Base-by-base conservation (phyloP, 371 early-diverging fungal species). In the Choanephora cucurbitarum region DNA sequence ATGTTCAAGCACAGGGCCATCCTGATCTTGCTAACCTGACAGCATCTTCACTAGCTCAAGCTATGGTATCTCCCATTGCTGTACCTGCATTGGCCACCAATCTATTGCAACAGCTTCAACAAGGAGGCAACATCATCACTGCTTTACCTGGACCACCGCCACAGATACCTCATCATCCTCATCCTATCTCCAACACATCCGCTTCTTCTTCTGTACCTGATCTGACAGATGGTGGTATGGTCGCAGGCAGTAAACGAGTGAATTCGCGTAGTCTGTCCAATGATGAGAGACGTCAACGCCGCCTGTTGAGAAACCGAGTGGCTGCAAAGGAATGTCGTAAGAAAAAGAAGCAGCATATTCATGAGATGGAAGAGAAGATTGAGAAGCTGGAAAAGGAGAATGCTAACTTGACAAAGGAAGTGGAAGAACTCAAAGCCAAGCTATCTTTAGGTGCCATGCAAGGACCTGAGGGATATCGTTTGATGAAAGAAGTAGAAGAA, bases 251-350 rank as follows among this genome's bases (percentile, higher is more conserved):
- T 64, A 69, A 62, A 65, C 34, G 66, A 63, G n/a, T 67, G 39
- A 66, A 72, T 58, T 52, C 64, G 13, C 72, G 80, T 7, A 70
- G 70, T 42, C 61, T 81, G 65, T 70, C 80, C 7, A 82, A 84
- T 49, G 89, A 90, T 31, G 89, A 91, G 64, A 82, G 88, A 22
- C 82, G 90, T 49, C 89, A 88, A 46, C 84, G 91, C 9, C 81
- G 91, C 3, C 60, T 91, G 57, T 67, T 84, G 53, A 81, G 91
- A 52, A 91, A 91, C 67, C 78, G 90, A 7, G 74, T 90, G 24
- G 91, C 91, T 1, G 91, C 91, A 41, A 89, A 90, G 67, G 91
- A 91, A 60, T 91, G 91, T 46, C 86, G 91, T 22, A 88, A 87
- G 50, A 91, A 91, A 73, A 91, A 91, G 70, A 91, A 91, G 66